Base-by-base conservation (phyloP, 495 filamentous ascomycete species). In the Trichoderma virens region DNA sequence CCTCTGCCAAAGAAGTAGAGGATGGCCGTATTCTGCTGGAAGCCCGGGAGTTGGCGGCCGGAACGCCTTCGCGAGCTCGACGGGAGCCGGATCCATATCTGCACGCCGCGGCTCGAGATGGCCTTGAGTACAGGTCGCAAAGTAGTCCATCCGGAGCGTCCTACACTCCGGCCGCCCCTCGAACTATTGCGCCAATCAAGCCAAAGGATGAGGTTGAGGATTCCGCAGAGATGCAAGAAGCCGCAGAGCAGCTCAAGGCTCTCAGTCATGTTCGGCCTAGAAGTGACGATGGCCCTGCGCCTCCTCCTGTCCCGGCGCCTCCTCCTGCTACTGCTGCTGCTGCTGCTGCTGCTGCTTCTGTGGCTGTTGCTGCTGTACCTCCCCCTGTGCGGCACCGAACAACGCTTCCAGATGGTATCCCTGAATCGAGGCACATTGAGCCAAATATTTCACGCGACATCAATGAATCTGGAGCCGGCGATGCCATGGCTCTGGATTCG, bases 181-280 rank as follows among this genome's bases (percentile, higher is more conserved):
- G 39, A 18, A 38, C 14, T 20, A 18, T 56, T 41, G 13, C 71
- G 20, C 63, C 61, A 9, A 64, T 66, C n/a, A 63, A 68, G 2
- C 67, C 67, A 35, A 82, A 83, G 65, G 75, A 80, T 28, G 80
- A 83, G 13, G 80, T 80, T 14, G 82, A 84, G 67, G 82, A 84
- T 60, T 80, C 82, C 13, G 81, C 78, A 18, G 82, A 85, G 70
- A 84, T 85, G 80, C 78, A 83, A 51, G 81, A 84, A 70, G 82
- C 82, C 47, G 82, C 82, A 13, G 80, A 83, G 65, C 82, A 84
- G 69, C 75, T 85, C 31, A 84, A 84, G 66, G 80, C 80, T 31
- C 66, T 85, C n/a, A 84, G 82, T 63, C 81, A 85, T 65, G 79
- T 83, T 39, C 75, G 82, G 25, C 80, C 78, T 62, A 63, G 76